These are phyloP conservation scores for Penstemon barbatus DNA, from an alignment of 257 asterid species.

Conservation along the genomic window DNA sequence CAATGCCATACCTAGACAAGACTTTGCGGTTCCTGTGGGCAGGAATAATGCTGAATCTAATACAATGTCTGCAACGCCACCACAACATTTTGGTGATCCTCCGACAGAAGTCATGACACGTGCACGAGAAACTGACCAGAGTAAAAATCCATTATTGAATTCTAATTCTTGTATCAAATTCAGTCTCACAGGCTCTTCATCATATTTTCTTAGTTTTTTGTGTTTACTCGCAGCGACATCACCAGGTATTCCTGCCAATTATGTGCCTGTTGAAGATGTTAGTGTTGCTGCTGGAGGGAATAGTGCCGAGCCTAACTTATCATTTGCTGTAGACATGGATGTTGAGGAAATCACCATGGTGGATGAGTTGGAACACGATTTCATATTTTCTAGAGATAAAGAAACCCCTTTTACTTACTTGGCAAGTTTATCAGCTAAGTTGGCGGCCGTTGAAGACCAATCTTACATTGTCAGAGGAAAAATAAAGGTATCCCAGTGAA, in stretches of 20 bases:
- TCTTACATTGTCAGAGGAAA: conserved; percentile 59
- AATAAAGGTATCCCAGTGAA: conserved; percentile 60
- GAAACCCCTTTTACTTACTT: conserved; percentile 84
- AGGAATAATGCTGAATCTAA: conserved; percentile 36
- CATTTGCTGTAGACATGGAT: conserved; percentile 39
- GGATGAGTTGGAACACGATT: conserved; percentile 52
- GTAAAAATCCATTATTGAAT: conserved; percentile 24
- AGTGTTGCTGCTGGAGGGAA: conserved; percentile 27
- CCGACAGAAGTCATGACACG: conserved; percentile 21
- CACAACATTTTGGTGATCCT: conserved; percentile 30
- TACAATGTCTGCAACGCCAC: conserved; percentile 28
- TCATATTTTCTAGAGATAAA: conserved; percentile 47
- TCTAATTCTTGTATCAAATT: neutral
- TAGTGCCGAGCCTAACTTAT: conserved; percentile 27
- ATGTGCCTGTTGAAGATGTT: conserved; percentile 35
- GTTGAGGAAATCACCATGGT: conserved; percentile 47
- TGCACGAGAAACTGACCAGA: conserved; percentile 28
- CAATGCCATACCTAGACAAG: conserved; percentile 32
- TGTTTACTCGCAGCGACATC: conserved; percentile 8
- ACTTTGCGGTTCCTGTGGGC: conserved; percentile 34
- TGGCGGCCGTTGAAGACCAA: conserved; percentile 42
- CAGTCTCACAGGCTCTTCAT: neutral
- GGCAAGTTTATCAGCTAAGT: conserved; percentile 76
- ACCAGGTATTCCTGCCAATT: conserved; percentile 24
- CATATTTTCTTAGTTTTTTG: neutral